Evolutionary conservation across 2,329 filamentous ascomycete genomes (phyloP).

Genomic region (Trichoderma sp.): DNA sequence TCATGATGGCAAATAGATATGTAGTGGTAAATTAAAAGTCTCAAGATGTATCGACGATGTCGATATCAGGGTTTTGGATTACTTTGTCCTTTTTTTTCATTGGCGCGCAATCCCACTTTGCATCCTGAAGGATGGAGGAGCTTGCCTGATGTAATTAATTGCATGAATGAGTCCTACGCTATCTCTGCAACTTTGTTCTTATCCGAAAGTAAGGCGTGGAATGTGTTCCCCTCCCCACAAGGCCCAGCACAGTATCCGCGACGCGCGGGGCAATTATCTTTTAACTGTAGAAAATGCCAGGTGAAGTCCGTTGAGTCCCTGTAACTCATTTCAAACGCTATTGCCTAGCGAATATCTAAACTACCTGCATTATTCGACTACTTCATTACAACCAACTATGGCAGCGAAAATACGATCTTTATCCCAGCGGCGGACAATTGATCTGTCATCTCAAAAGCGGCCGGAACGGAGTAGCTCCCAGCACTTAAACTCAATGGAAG

Average conservation of each 20-base stretch:
- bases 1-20: background rate
- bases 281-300: background rate
- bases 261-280: background rate
- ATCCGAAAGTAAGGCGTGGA: no score
- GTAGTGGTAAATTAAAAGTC: background rate
- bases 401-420: background rate
- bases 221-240: no score
- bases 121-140: background rate
- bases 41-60: background rate
- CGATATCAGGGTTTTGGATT: background rate
- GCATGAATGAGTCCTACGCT: background rate
- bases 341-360: background rate
- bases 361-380: background rate
- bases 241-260: no score
- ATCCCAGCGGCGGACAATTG: background rate
- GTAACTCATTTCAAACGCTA: background rate
- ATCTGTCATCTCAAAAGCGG: background rate
- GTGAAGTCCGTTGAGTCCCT: background rate
- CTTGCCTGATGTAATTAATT: background rate
- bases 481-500: background rate
- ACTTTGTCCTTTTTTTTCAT: background rate
- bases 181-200: background rate
- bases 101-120: background rate
- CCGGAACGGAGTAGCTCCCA: background rate
- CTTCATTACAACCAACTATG: background rate